Base-by-base conservation (phyloP, 164 flowering plant genomes). In the Magnolia sinica region DNA sequence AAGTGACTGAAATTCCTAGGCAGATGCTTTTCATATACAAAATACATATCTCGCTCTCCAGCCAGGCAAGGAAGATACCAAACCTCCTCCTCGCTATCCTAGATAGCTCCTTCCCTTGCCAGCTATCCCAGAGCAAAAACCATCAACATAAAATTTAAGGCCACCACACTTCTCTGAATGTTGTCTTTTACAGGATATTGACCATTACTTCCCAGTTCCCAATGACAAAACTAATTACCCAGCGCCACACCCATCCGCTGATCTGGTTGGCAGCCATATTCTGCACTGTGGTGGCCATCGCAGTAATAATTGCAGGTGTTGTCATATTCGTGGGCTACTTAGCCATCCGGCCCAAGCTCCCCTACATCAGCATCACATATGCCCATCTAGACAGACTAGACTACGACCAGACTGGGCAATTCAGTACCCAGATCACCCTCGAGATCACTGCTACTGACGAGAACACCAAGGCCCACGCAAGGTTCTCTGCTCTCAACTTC, bases 1-100 rank as follows among this genome's bases (percentile, higher is more conserved):
- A 80, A 77, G 79, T 73, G 66, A 80, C 9, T 69, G 64, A 78
- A 65, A 84, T 76, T 83, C 86, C 81, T 70, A 75, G 50, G 29
- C 63, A 75, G 37, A 74, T 31, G 49, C 4, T 63, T 72, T 76
- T 64, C 24, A 18, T 22, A 52, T 31, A 75, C 10, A 78, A 69
- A 71, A 75, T 55, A 81, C 27, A 55, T 50, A 73, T 52, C 64
- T 79, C 23, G 82, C 91, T 91, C 89, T 86, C 80, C 67, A n/a
- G 65, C 58, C 64, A 83, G 92, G 88, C 77, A 92, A 90, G 76
- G 89, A 83, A 92, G 93, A 92, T 91, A 83, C 96, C 89, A 85
- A 88, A 89, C 96, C 87, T 87, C 82, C 78, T 83, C n/a, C 66
- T 71, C 81, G 63, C 79, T 74, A 83, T 79, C 86, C 74, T 50